Percentiles rank a stretch among this genome's conserved stretches.
Conservation (phyloP, 768 basidiomycete species). For the Daedalea quercina region DNA sequence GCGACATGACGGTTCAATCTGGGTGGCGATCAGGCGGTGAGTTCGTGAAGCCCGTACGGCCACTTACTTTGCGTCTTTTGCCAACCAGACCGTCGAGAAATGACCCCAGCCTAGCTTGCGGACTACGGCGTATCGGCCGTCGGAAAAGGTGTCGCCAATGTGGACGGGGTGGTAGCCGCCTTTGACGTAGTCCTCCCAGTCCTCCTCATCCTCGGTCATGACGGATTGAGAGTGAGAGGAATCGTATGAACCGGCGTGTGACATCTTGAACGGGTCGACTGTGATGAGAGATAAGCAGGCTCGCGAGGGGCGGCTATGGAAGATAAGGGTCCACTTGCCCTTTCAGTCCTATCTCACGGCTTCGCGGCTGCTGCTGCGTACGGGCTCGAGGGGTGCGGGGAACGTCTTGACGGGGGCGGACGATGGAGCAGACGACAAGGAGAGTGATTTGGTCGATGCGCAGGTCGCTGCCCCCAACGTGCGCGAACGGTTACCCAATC, state of each 20-base stretch:
- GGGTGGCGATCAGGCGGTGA: constrained; percentile 8
- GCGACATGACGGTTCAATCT: constrained; percentile 96
- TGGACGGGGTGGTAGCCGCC: constrained; percentile 89
- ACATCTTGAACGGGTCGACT: constrained; percentile 16
- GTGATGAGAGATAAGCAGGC: constrained; percentile 1
- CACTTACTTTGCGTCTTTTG: constrained; percentile 72
- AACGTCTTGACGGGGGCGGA: neutral
- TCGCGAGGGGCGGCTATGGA: neutral
- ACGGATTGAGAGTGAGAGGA: constrained; percentile 69
- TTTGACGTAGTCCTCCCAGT: constrained; percentile 76
- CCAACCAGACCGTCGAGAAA: constrained; percentile 91
- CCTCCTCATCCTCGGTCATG: constrained; percentile 90
- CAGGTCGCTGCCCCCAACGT: neutral
- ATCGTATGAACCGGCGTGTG: constrained; percentile 31
- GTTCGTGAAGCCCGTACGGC: constrained; percentile 3
- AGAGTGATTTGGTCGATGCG: neutral
- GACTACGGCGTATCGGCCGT: constrained; percentile 84
- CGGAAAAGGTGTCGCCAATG: constrained; percentile 86
- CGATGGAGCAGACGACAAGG: neutral
- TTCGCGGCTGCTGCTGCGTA: neutral
- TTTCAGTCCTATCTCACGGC: neutral
- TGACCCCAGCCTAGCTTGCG: constrained; percentile 96
- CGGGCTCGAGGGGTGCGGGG: neutral
- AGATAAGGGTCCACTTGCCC: constrained; percentile 3
- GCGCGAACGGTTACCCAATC: neutral